Evolutionary conservation across 768 basidiomycete species (phyloP), one percentile per base, ranked within the genome.

Genomic region (Suillus tomentosus): DNA sequence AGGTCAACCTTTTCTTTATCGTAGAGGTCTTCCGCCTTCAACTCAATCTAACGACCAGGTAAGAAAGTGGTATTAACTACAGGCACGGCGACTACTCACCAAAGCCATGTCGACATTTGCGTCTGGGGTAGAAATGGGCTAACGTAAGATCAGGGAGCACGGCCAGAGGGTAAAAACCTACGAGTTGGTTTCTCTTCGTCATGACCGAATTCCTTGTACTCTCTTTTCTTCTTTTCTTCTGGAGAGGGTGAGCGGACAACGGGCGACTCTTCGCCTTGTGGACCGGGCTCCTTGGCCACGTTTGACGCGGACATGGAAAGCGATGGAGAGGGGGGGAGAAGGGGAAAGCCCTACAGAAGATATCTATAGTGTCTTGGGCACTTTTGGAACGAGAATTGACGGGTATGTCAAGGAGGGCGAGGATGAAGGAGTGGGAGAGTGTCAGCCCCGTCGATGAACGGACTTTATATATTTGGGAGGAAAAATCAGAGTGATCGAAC

Each of bases 1-100:
- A 99, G 84, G 79, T 99, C 96, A 79, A 99, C 96, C 82, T 99
- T 99, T 80, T 99, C 96, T 82, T 96, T 96, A 79, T 97, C 95
- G 77, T 97, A 98, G 58, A 95, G 79, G 76, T 96, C 94, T 78
- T 95, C 94, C 4, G 94, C 93, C 76, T 89, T 94, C 70, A 96
- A 84, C 78, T 95, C 91, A 65, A 96, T 95, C 86, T 82, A 62
- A n/a, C 62, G 17, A 69, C 37, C 7, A 5, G 24, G 51, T 43
- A 9, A 53, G 2, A n/a, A 15, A 0, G 10, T 39, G 2, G 51
- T 3, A 6, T 43, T 19, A 55, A 50, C 50, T 58, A 1, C 13
- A 63, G 47, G 63, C 65, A 68, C 27, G 17, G 27, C 45, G 66
- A n/a, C 60, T 56, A 70, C 83, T 66, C 67, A 90, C 89, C 71